Conservation (phyloP, 352 stramenopile species). For the Pythium diclinum region DNA sequence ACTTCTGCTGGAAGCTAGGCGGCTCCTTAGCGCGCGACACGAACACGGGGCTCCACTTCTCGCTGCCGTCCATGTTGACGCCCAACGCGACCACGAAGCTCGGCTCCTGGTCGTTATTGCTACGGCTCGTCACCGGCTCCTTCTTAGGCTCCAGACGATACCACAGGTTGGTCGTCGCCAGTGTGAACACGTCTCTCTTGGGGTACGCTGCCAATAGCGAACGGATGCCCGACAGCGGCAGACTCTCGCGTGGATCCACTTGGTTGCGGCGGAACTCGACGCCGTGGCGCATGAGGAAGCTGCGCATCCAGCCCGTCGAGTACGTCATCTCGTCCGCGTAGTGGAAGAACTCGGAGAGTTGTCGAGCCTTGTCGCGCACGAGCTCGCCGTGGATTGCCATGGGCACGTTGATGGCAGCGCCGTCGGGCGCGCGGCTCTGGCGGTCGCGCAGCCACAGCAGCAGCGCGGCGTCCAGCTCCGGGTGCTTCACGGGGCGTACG, state of each 20-base stretch:
- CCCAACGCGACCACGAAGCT: conserved; percentile 16
- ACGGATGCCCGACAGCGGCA: conserved; percentile 1
- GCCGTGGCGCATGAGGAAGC: conserved; percentile 57
- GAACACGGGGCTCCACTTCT: conserved; percentile 21
- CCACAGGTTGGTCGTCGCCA: conserved; percentile 22
- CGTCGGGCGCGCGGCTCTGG: conserved; percentile 20
- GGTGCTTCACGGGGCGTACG: conserved; percentile 44
- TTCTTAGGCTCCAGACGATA: conserved; percentile 24
- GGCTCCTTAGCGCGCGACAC: conserved; percentile 20
- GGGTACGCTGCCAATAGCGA: conserved; percentile 15
- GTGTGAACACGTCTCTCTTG: conserved; percentile 22
- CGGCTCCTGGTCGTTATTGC: conserved; percentile 7
- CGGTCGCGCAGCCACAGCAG: conserved; percentile 42
- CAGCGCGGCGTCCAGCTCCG: conserved; percentile 47
- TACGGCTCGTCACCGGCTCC: neutral
- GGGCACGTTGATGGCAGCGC: neutral
- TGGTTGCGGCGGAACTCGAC: conserved; percentile 35
- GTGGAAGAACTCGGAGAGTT: conserved; percentile 38
- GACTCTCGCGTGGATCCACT: conserved; percentile 13
- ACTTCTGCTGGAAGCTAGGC: conserved; percentile 24
- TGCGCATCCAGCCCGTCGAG: conserved; percentile 61
- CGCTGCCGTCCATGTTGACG: conserved; percentile 23
- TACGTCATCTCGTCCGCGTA: conserved; percentile 40
- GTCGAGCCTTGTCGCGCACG: conserved; percentile 32
- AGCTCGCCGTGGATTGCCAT: conserved; percentile 35